Conservation (phyloP, 2,329 filamentous ascomycete species). For the Lecanicillium sp. region DNA sequence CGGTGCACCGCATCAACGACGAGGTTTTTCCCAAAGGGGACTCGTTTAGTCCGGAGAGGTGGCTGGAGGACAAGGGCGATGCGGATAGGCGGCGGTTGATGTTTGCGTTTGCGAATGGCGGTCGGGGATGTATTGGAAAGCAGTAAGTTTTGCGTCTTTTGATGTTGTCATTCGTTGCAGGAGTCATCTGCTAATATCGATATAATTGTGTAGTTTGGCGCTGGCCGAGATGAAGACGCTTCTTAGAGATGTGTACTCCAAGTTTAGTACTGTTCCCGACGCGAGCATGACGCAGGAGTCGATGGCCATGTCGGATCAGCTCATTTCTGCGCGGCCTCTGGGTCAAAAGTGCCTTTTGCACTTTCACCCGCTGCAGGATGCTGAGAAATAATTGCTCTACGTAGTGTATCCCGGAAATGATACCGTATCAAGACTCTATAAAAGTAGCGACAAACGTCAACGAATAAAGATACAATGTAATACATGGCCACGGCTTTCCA, state of each 20-base stretch:
- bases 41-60: slow-evolving; percentile 71
- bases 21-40: slow-evolving; percentile 75
- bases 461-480: too few species aligned
- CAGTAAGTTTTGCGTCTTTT: slow-evolving; percentile 43
- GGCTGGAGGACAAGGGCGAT: slow-evolving; percentile 69
- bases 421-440: too few species aligned
- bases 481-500: too few species aligned
- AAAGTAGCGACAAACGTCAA: too few species aligned
- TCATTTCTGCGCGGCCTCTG: slow-evolving; percentile 57
- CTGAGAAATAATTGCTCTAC: too few species aligned
- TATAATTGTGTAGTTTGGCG: slow-evolving; percentile 35
- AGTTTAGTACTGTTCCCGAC: slow-evolving; percentile 49
- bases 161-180: slow-evolving; percentile 14
- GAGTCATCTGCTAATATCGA: neutral
- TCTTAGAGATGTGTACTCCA: slow-evolving; percentile 53
- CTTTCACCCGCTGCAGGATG: slow-evolving; percentile 29
- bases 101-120: slow-evolving; percentile 60
- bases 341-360: slow-evolving; percentile 51
- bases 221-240: slow-evolving; percentile 62
- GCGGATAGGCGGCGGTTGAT: slow-evolving; percentile 57
- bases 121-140: slow-evolving; percentile 57
- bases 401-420: too few species aligned
- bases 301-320: slow-evolving; percentile 60
- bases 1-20: slow-evolving; percentile 49
- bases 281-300: slow-evolving; percentile 42